Evolutionary conservation across 495 filamentous ascomycete genomes (phyloP).

Genomic region (Xylaria venustula): DNA sequence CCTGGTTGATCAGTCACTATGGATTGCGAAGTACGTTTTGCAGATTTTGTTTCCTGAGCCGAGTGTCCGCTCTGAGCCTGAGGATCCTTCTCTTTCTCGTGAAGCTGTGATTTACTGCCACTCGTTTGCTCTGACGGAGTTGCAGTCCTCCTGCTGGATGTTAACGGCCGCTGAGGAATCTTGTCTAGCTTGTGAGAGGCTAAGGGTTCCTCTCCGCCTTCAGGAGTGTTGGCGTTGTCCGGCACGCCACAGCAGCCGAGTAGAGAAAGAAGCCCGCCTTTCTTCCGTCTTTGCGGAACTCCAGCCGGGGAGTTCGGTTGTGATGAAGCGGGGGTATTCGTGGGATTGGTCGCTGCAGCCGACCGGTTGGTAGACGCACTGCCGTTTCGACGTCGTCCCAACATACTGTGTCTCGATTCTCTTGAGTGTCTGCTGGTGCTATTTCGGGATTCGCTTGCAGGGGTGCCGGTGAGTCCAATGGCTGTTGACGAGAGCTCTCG

Average conservation of each 20-base stretch:
- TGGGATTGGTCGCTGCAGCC: constrained; percentile 46
- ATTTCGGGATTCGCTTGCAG: constrained; percentile 58
- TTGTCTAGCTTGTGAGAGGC: constrained; percentile 65
- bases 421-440: constrained; percentile 59
- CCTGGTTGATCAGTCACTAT: constrained; percentile 45
- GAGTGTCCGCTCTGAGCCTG: constrained; percentile 19
- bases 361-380: constrained; percentile 58
- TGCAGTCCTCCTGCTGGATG: constrained; percentile 54
- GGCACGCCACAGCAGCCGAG: constrained; percentile 77
- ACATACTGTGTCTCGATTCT: constrained; percentile 68
- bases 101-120: constrained; percentile 46
- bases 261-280: constrained; percentile 67
- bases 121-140: constrained; percentile 54
- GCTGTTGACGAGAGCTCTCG: constrained; percentile 60
- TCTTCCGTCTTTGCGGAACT: constrained; percentile 55
- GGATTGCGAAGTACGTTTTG: constrained; percentile 43
- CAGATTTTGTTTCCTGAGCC: constrained; percentile 33
- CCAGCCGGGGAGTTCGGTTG: constrained; percentile 46
- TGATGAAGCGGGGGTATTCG: constrained; percentile 44
- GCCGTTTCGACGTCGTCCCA: constrained; percentile 64
- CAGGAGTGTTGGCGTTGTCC: constrained; percentile 60
- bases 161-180: constrained; percentile 50
- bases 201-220: constrained; percentile 56
- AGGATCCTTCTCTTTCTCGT: constrained; percentile 42
- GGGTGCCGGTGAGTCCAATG: constrained; percentile 64